Conservation (phyloP, 768 basidiomycete genomes). For the Mycena albidolilacea region DNA sequence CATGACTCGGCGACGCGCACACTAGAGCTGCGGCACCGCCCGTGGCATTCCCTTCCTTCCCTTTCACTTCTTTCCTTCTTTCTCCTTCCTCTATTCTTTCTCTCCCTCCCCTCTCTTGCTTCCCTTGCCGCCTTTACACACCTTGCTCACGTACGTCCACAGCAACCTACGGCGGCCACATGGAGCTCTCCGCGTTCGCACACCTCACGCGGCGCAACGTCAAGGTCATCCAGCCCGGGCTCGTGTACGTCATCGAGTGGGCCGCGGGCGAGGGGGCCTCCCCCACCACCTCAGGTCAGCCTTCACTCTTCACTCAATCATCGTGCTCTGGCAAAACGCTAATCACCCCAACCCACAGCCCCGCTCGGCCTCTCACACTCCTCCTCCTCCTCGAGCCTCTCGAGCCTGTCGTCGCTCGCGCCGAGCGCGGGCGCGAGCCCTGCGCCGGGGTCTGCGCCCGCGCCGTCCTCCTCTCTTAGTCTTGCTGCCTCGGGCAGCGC, state of each 20-base stretch:
- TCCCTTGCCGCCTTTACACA: too few relatives aligned
- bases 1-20: too few relatives aligned
- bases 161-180: conserved; percentile 94
- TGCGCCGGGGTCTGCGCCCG: neutral
- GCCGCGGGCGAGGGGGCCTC: conserved; percentile 65
- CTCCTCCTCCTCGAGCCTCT: neutral
- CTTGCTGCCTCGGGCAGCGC: too few relatives aligned
- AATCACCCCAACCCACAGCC: neutral
- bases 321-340: too few relatives aligned
- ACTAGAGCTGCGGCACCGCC: too few relatives aligned
- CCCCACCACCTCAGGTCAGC: neutral
- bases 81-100: too few relatives aligned
- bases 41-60: too few relatives aligned
- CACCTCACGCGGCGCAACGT: conserved; percentile 84
- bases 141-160: conserved; percentile 1
- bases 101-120: too few relatives aligned
- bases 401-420: neutral
- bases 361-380: conserved; percentile 41
- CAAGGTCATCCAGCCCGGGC: conserved; percentile 93
- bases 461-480: neutral
- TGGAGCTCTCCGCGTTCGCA: conserved; percentile 94
- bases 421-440: neutral
- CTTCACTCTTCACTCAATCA: conserved; percentile 1
- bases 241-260: conserved; percentile 94
- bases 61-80: too few relatives aligned